Conservation (phyloP, 148 eudicot species). For the Cornus florida region DNA sequence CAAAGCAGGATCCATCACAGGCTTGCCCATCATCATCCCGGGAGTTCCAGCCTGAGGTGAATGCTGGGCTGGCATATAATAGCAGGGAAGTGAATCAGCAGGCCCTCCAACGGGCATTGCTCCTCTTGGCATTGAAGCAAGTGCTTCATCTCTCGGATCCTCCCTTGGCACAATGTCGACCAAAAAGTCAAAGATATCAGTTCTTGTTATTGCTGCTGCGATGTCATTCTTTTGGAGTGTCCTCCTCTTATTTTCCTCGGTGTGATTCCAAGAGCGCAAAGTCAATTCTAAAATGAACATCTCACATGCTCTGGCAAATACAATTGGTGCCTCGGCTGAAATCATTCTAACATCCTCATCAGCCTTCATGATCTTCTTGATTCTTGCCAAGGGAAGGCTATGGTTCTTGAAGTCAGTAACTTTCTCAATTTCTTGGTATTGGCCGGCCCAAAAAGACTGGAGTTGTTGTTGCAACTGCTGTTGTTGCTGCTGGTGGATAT, state of each 20-base stretch:
- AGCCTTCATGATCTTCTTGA: conserved; percentile 84
- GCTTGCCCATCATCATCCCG: conserved; percentile 67
- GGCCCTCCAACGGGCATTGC: conserved; percentile 57
- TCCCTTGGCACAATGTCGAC: conserved; percentile 85
- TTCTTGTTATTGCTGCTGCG: conserved; percentile 75
- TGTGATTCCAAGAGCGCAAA: conserved; percentile 74
- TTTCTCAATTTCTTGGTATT: conserved; percentile 66
- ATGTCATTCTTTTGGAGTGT: conserved; percentile 83
- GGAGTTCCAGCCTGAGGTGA: conserved; percentile 56
- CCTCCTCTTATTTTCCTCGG: conserved; percentile 75
- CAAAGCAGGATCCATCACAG: conserved; percentile 43
- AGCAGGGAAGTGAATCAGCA: conserved; percentile 61
- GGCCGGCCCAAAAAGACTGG: conserved; percentile 65
- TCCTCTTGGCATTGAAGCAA: conserved; percentile 57
- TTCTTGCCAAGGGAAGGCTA: conserved; percentile 74
- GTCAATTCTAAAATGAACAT: conserved; percentile 80
- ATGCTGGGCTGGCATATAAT: conserved; percentile 68
- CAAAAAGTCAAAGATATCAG: conserved; percentile 73
- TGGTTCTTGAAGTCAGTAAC: conserved; percentile 77
- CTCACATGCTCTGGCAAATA: conserved; percentile 79
- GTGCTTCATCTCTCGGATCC: conserved; percentile 70
- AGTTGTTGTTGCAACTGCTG: conserved; percentile 72
- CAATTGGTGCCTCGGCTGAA: conserved; percentile 83
- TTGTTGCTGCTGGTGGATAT: conserved; percentile 74
- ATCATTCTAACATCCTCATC: conserved; percentile 88